Evolutionary conservation across 805 yeast species (phyloP).

Genomic region (Dipodascopsis tothii): DNA sequence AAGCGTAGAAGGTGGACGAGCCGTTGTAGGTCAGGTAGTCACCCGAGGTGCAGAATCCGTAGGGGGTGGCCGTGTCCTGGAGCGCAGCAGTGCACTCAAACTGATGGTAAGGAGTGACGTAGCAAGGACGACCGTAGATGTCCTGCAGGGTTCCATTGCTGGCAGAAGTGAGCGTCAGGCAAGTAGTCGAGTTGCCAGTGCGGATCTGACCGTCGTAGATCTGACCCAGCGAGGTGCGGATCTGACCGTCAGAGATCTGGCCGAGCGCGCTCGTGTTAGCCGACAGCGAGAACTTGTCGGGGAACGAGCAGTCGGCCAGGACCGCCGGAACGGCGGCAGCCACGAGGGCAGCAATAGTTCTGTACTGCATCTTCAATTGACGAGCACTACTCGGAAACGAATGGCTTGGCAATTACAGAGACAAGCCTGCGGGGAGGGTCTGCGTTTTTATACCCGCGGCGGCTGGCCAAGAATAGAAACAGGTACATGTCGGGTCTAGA

Average conservation of each 20-base stretch:
- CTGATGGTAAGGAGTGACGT: slow-evolving; percentile 23
- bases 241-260: slow-evolving; percentile 21
- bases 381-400: too few relatives aligned
- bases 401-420: too few relatives aligned
- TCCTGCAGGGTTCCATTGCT: slow-evolving; percentile 21
- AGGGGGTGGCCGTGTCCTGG: slow-evolving; percentile 18
- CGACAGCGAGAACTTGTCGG: slow-evolving; percentile 11
- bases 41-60: slow-evolving; percentile 16
- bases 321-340: not conserved
- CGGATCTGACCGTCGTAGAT: slow-evolving; percentile 22
- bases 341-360: slow-evolving; percentile 1
- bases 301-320: not conserved
- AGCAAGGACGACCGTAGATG: slow-evolving; percentile 20
- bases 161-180: slow-evolving; percentile 11
- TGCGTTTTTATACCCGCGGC: too few relatives aligned
- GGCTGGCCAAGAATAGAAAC: too few relatives aligned
- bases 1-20: slow-evolving; percentile 20
- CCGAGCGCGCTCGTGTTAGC: slow-evolving; percentile 9
- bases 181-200: slow-evolving; percentile 16
- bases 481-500: too few relatives aligned
- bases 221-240: slow-evolving; percentile 20
- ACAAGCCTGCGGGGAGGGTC: too few relatives aligned
- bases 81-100: slow-evolving; percentile 23
- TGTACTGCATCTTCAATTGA: too few relatives aligned
- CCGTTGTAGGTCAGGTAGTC: slow-evolving; percentile 17